Base-by-base conservation (phyloP, 2,329 filamentous ascomycete genomes). In the Curvularia sp. region DNA sequence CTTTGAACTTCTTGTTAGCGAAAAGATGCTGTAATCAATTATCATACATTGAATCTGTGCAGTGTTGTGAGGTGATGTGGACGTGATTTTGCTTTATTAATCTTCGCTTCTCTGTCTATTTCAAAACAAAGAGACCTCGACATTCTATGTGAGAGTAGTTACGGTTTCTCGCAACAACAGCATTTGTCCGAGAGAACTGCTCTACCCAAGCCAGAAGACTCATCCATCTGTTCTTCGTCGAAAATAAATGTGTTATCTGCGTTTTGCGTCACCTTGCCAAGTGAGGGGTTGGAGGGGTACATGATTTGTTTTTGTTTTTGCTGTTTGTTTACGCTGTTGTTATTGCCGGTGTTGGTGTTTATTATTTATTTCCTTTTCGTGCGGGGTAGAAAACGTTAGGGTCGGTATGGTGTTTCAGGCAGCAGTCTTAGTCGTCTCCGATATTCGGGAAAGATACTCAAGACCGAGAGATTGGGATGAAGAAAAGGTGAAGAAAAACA, bases 1-100 rank as follows among this genome's bases (percentile, higher is more conserved):
- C 59, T 70, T 70, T 41, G 60, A 65, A 67, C 60, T 61, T 74
- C 70, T 76, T 75, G 65, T 74, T 75, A 76, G 70, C 70, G 64
- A 63, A 69, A 72, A 70, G 62, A 69, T 67, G 70, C 64, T 73
- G 62, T 71, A 73, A 70, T 70, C 56, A 56, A 65, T 61, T 30
- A 57, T 65, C 50, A 18, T 64, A 51, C 44, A 47, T 15, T 12
- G 8, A n/a, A 18, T 44, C n/a, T 35, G 9, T 52, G 38, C 18
- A 42, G 6, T 35, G 31, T 38, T 5, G n/a, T 50, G 24, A 13
- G 20, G 9, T 33, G 44, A 47, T 13, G n/a, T 47, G 28, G 13
- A 35, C 33, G 13, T 24, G 10, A 22, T n/a, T 5, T 22, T 33
- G 15, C 5, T 33, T 18, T 15, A 33, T 18, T 48, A n/a, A 18